Conservation (phyloP, 192 early-diverging fungal genomes). For the Jimgerdemannia flammicorona region DNA sequence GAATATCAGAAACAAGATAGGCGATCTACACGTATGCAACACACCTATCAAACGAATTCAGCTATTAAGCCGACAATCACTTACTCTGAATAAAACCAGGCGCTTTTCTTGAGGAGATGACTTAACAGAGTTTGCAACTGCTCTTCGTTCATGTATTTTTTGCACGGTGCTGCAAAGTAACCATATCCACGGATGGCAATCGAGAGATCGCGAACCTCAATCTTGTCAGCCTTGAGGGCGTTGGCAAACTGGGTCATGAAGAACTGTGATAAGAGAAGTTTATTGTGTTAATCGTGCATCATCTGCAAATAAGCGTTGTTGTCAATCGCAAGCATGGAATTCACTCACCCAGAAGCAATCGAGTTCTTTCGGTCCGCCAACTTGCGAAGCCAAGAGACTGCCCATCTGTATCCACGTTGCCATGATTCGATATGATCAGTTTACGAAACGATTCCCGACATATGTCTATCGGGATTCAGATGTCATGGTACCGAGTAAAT, state of each 20-base stretch:
- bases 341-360: conserved; percentile 19
- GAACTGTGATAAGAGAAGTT: conserved; percentile 23
- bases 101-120: conserved; percentile 43
- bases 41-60: too few relatives aligned
- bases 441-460: background rate
- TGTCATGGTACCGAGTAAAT: background rate
- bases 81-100: conserved; percentile 53
- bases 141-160: conserved; percentile 36
- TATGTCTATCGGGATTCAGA: background rate
- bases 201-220: conserved; percentile 46
- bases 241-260: conserved; percentile 44
- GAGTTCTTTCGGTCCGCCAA: conserved; percentile 3
- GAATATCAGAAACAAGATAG: background rate
- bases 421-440: background rate
- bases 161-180: conserved; percentile 59
- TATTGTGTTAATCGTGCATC: background rate
- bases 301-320: too few relatives aligned
- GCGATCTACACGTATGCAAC: too few relatives aligned
- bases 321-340: background rate
- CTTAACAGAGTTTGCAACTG: conserved; percentile 40
- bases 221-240: conserved; percentile 24
- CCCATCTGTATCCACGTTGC: background rate
- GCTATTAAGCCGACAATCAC: conserved; percentile 7
- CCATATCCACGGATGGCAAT: conserved; percentile 69
- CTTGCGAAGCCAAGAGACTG: background rate